Evolutionary conservation across 805 yeast species (phyloP), one percentile per base, ranked within the genome.

Genomic region (Saccharomycopsis sp.): DNA sequence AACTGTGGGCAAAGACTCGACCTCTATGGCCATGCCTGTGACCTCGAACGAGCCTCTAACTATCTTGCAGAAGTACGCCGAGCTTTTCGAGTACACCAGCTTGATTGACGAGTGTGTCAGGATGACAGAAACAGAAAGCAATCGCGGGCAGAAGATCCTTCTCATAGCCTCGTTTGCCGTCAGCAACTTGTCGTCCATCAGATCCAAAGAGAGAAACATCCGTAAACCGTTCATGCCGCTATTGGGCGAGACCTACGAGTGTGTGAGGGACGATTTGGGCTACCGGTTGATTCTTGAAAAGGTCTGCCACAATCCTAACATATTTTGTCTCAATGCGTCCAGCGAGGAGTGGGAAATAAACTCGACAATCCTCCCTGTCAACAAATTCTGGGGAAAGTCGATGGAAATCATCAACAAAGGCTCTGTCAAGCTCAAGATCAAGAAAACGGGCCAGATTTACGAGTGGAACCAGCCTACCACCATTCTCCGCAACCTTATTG

Each of bases 191-290:
- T 83, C 97, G 0, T 76, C 87, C 9, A 78, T 82, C 64, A 75
- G 97, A 59, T 80, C 81, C 40, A 91, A 88, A 65, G 84, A 83
- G 52, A 79, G 99, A 64, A 83, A 85, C 55, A 69, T 80, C 46
- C 79, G 99, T 62, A 94, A 94, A 67, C 98, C 99, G 1, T 94
- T 94, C 72, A 94, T 91, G 68, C 98, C 99, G 8, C 75, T 94
- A 54, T 73, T 94, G 18, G 97, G 98, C 20, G 99, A 94, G 69
- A 91, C 97, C 0, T 94, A 71, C 70, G 99, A 94, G 70, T 75
- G 89, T 50, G 94, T 90, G 1, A 79, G 97, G 47, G 96, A 90
- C 61, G 96, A 89, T 65, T 71, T 79, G 54, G 91, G 91, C 0
- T 78, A 85, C 63, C 74, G 98, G 64, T 69, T 88, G 48, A 64